A percentile compares a stretch with the other conserved stretches of the same genome.
Evolutionary conservation across 2,329 filamentous ascomycete genomes (phyloP).

Genomic region (Blastomyces silverae): DNA sequence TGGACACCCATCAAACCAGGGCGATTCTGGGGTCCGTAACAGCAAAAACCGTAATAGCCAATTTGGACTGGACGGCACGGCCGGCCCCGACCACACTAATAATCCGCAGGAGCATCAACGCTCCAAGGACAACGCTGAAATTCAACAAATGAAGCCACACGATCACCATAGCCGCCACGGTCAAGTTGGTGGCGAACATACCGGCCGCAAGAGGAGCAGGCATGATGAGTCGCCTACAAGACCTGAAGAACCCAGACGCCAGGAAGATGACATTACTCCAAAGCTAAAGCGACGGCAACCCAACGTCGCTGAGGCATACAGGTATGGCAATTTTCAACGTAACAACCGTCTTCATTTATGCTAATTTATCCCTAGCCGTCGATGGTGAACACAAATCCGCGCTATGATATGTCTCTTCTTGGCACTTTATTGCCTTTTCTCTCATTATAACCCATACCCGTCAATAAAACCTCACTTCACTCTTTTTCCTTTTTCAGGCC

Average conservation of each 20-base stretch:
- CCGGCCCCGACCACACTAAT: background rate
- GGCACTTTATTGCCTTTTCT: conserved; percentile 12
- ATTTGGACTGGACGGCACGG: background rate
- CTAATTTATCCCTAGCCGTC: conserved; percentile 29
- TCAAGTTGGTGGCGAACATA: conserved; percentile 14
- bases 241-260: conserved; percentile 26
- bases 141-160: background rate
- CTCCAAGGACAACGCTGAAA: background rate
- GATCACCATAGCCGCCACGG: conserved; percentile 10
- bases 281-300: conserved; percentile 36
- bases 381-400: conserved; percentile 33
- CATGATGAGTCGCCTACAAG: conserved; percentile 22
- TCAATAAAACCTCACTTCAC: conserved; percentile 12
- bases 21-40: background rate
- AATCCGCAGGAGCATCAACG: background rate
- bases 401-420: background rate
- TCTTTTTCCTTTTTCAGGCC: conserved; percentile 8
- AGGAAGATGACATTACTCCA: conserved; percentile 30
- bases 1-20: background rate
- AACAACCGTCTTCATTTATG: conserved; percentile 6
- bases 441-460: conserved; percentile 21
- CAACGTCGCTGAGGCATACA: conserved; percentile 38
- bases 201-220: conserved; percentile 19
- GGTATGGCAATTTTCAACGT: conserved; percentile 24
- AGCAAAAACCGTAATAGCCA: background rate